Evolutionary conservation across 192 early-diverging fungal genomes (phyloP), one percentile per base, ranked within the genome.

Genomic region (Coemansia sp.): DNA sequence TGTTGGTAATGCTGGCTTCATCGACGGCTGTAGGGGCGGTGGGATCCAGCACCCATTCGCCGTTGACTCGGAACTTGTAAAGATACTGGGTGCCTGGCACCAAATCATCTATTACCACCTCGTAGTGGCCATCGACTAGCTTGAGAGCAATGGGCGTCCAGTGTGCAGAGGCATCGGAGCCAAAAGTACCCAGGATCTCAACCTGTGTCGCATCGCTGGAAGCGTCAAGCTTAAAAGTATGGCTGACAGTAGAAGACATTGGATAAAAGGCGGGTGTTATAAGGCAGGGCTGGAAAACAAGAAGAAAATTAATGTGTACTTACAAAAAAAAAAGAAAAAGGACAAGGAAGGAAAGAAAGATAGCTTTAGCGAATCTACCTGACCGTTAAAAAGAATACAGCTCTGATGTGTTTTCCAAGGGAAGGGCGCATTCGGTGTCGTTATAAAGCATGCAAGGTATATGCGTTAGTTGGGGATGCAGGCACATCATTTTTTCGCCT

Each of bases 21-120:
- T 22, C 13, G 34, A 23, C 29, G 42, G 39, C 26, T 24, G 30
- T 5, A 9, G 42, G 50, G 15, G 70, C 70, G 9, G 20, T 42
- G 22, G 62, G 24, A 53, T 72, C 70, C 13, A 72, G 54, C 29
- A 49, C 46, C 70, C 70, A 72, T 28, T 61, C 58, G 28, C 62
- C 70, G 22, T 72, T 53, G 7, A 72, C 70, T 39, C 53, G 56
- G 58, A 42, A 72, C 53, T 72, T 72, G 70, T 72, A 72, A 27
- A 52, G 22, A 23, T 61, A 72, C 22, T 23, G 19, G 0, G 57
- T 57, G 0, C 20, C 54, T 0, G 62, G 45, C 3, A 35, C 24
- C 30, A 72, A 25, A 11, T 25, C 40, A 17, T 50, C 49, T 14
- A 72, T 41, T 9, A 44, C 52, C 5, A 43, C 70, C 41, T 64